Evolutionary conservation across 495 filamentous ascomycete genomes (phyloP), one percentile per base, ranked within the genome.

Genomic region (Paragyromitra xinjiangensis): DNA sequence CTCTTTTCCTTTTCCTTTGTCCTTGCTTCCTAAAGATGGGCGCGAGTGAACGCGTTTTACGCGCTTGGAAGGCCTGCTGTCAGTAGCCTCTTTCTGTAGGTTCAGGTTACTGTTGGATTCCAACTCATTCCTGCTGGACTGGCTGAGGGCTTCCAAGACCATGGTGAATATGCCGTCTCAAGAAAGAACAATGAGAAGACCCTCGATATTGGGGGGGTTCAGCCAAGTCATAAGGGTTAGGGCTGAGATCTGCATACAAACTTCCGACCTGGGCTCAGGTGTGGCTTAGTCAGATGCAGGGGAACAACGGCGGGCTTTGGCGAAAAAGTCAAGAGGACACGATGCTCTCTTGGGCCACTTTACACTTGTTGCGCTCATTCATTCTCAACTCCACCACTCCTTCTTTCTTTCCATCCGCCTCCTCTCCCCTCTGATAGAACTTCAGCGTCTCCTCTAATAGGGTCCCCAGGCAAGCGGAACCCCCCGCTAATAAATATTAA

Each of bases 281-380:
- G 73, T 4, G 58, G 64, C 69, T 80, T 80, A 79, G 77, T 79
- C 77, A 79, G 66, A 63, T 44, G 48, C 77, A 79, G 74, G 77
- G 68, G 69, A 62, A 69, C 11, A 34, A 24, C 51, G 39, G 55
- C 34, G 59, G 73, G 56, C 26, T 65, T 78, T 79, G 66, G 66
- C 45, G 59, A 61, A 55, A 64, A 79, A 61, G 51, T 78, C 65
- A 79, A 79, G 77, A 79, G 77, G 77, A 79, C 77, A 79, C 77
- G 77, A 79, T 79, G 77, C 77, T 72, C 74, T 73, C 70, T 67
- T 78, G 45, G 70, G 62, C 70, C 59, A 66, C 55, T 64, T 73
- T 65, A 73, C 40, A 71, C 55, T 66, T 73, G 48, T 59, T 72
- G 74, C 59, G 51, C 64, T 69, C 71, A 58, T 34, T 66, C 59